Evolutionary conservation across 169 alveolate genomes (phyloP).

Genomic region (Eimeria falciformis): DNA sequence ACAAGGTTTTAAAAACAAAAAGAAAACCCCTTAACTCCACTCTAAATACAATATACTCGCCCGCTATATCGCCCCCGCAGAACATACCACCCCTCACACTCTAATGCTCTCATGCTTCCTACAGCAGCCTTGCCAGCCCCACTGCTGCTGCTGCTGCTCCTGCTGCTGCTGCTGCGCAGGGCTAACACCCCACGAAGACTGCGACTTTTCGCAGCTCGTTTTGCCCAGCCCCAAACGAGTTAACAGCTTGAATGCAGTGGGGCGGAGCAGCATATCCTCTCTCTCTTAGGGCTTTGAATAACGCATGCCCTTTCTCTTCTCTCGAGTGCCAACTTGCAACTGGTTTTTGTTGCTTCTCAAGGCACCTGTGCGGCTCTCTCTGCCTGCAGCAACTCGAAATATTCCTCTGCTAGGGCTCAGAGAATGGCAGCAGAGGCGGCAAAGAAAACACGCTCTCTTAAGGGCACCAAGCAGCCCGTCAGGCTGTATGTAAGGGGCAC

Average conservation of each 20-base stretch:
- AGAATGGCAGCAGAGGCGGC: slow-evolving; percentile 59
- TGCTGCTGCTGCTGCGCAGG: slow-evolving; percentile 51
- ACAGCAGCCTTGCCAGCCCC: slow-evolving; percentile 55
- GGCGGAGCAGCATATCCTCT: slow-evolving; percentile 61
- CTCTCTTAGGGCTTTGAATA: slow-evolving; percentile 14
- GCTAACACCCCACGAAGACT: background rate
- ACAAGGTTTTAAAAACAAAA: slow-evolving; percentile 36
- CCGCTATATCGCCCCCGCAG: too few relatives aligned
- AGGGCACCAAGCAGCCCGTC: slow-evolving; percentile 87
- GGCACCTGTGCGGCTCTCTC: slow-evolving; percentile 52
- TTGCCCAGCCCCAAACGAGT: slow-evolving; percentile 54
- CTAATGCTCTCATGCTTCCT: slow-evolving; percentile 24
- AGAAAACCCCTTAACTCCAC: too few relatives aligned
- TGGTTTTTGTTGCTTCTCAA: background rate
- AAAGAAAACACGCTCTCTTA: slow-evolving; percentile 60
- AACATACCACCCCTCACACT: slow-evolving; percentile 42
- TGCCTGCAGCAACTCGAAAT: background rate
- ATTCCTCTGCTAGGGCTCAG: background rate
- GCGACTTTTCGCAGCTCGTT: slow-evolving; percentile 47
- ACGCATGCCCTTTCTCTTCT: slow-evolving; percentile 42
- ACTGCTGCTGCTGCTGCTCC: slow-evolving; percentile 45
- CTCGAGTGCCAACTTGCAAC: too few relatives aligned
- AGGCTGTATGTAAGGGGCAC: slow-evolving; percentile 93
- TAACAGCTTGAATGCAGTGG: background rate
- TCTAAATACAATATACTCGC: too few relatives aligned